These are phyloP conservation scores for Gentiana straminea DNA, from an alignment of 257 asterid genomes.

Conservation along the genomic window DNA sequence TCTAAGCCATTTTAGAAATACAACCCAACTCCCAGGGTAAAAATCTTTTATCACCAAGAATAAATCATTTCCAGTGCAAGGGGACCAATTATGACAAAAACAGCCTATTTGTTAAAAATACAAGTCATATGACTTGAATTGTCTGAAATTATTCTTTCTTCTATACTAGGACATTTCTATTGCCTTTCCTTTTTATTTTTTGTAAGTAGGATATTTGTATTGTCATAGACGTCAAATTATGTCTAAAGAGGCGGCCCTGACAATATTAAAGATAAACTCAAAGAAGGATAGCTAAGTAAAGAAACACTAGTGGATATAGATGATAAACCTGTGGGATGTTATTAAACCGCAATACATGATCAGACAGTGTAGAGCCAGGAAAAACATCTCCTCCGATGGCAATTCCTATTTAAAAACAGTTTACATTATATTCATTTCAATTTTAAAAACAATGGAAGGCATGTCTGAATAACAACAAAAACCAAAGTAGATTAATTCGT, in stretches of 20 bases:
- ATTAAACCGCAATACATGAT: constrained; percentile 95
- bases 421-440: constrained; percentile 6
- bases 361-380: constrained; percentile 98
- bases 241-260: too few relatives aligned
- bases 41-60: neutral
- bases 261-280: neutral
- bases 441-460: constrained; percentile 2
- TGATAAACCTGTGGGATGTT: constrained; percentile 82
- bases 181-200: too few relatives aligned
- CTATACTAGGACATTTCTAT: neutral
- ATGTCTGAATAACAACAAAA: constrained; percentile 2
- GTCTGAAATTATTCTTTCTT: neutral
- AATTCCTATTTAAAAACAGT: constrained; percentile 48
- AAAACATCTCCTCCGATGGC: constrained; percentile 99
- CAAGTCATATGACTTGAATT: neutral
- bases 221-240: too few relatives aligned
- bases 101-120: too few relatives aligned
- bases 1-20: neutral
- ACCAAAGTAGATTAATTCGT: constrained; percentile 4
- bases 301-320: neutral
- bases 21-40: neutral
- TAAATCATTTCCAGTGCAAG: neutral
- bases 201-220: too few relatives aligned
- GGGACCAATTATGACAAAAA: too few relatives aligned
- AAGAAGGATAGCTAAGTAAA: neutral